These are phyloP conservation scores for Globisporangium sylvaticum DNA, from an alignment of 352 stramenopile genomes.

Conservation along the genomic window DNA sequence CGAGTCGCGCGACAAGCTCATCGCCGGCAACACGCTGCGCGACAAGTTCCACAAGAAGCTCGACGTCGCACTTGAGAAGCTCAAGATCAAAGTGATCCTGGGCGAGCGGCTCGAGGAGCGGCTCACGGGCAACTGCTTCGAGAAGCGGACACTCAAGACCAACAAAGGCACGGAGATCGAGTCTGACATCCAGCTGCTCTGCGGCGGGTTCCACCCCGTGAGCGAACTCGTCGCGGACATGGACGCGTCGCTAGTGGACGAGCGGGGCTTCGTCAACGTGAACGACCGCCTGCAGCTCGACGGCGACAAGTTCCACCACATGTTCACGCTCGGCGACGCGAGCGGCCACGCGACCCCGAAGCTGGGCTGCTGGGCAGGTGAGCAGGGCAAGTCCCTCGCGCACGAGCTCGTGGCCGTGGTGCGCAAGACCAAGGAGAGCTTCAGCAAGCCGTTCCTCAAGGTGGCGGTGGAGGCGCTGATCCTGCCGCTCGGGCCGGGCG, in stretches of 20 bases:
- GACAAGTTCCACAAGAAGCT: conserved; percentile 49
- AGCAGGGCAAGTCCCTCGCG: conserved; percentile 43
- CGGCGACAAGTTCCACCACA: conserved; percentile 32
- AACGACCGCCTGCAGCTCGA: conserved; percentile 49
- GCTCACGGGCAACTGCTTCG: conserved; percentile 28
- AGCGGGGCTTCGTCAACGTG: conserved; percentile 38
- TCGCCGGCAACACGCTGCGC: conserved; percentile 28
- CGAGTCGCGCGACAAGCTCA: conserved; percentile 26
- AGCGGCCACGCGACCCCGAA: conserved; percentile 49
- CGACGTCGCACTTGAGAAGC: conserved; percentile 22
- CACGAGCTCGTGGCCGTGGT: conserved; percentile 27
- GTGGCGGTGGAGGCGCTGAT: conserved; percentile 28
- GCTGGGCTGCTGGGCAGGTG: conserved; percentile 31
- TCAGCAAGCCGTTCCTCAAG: conserved; percentile 30
- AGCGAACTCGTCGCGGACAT: conserved; percentile 26
- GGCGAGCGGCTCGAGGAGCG: conserved; percentile 44
- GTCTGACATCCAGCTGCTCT: conserved; percentile 52
- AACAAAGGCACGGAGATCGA: conserved; percentile 42
- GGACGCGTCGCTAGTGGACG: conserved; percentile 38
- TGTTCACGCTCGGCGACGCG: conserved; percentile 55
- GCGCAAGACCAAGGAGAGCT: conserved; percentile 16
- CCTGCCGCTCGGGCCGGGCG: conserved; percentile 27
- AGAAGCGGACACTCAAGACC: conserved; percentile 33
- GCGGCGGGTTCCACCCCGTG: conserved; percentile 26
- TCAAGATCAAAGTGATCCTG: conserved; percentile 52